These are phyloP conservation scores for Lycium barbarum DNA, from an alignment of 257 asterid species.

Conservation along the genomic window DNA sequence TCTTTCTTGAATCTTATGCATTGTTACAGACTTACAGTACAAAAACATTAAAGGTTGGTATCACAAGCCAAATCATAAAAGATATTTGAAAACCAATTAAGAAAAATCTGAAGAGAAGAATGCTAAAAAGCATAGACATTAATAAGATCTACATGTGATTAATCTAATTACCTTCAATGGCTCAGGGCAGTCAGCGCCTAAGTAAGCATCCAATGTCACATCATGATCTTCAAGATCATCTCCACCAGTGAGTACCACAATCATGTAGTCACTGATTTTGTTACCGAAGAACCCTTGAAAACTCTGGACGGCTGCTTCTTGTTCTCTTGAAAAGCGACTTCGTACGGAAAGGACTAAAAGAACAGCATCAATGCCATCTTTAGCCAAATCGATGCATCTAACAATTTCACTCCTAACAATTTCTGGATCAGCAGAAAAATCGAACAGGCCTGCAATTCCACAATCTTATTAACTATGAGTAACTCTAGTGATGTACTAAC, in stretches of 20 bases:
- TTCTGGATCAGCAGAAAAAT: conserved; percentile 49
- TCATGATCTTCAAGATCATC: conserved; percentile 74
- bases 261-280: conserved; percentile 66
- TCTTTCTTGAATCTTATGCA: no score
- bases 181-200: conserved; percentile 54
- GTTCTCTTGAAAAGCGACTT: conserved; percentile 71
- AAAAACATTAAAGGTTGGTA: no score
- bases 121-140: no score
- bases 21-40: no score
- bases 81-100: no score
- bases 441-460: conserved; percentile 62
- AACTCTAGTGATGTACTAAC: neutral
- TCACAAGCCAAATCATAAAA: no score
- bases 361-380: conserved; percentile 88
- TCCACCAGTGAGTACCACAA: conserved; percentile 82
- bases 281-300: conserved; percentile 64
- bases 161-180: conserved; percentile 52
- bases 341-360: conserved; percentile 75
- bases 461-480: neutral
- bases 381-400: conserved; percentile 71
- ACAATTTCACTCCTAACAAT: conserved; percentile 62
- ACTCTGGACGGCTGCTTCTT: conserved; percentile 65
- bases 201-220: conserved; percentile 54
- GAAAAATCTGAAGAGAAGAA: no score
- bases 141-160: no score